phyloP scores from a whole-genome alignment of 1,284 basidiomycete genomes.

The Cryptococcus maquisensis region DNA sequence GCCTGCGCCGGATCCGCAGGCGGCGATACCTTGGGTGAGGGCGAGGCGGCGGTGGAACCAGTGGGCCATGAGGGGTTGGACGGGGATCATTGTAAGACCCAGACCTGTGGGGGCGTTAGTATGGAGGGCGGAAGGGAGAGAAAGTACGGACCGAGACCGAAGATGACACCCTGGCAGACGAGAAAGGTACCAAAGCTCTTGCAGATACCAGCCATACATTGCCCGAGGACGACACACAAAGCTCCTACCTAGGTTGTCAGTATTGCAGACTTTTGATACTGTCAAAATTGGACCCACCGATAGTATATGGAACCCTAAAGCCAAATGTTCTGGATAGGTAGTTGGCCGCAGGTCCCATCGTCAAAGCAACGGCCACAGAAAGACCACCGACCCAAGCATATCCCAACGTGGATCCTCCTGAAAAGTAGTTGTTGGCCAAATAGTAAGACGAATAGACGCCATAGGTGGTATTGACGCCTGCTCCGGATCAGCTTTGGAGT shows the following conservation, averaged over 20 bases:
- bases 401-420: constrained; percentile 41
- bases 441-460: constrained; percentile 51
- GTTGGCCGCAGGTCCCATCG: constrained; percentile 47
- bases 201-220: constrained; percentile 33
- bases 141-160: constrained; percentile 28
- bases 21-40: constrained; percentile 39
- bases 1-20: constrained; percentile 44
- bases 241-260: constrained; percentile 1
- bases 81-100: constrained; percentile 34
- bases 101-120: constrained; percentile 3
- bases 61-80: constrained; percentile 43
- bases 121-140: not conserved
- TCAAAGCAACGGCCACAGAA: constrained; percentile 40
- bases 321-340: constrained; percentile 34
- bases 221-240: constrained; percentile 28
- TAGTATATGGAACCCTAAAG: constrained; percentile 25
- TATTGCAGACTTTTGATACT: not conserved
- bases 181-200: constrained; percentile 30
- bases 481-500: not conserved
- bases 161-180: constrained; percentile 37
- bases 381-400: constrained; percentile 51
- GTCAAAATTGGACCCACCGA: not conserved
- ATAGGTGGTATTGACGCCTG: constrained; percentile 50
- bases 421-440: constrained; percentile 47
- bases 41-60: constrained; percentile 45